Base-by-base conservation (phyloP, 192 early-diverging fungal species). In the Coemansia sp. region DNA sequence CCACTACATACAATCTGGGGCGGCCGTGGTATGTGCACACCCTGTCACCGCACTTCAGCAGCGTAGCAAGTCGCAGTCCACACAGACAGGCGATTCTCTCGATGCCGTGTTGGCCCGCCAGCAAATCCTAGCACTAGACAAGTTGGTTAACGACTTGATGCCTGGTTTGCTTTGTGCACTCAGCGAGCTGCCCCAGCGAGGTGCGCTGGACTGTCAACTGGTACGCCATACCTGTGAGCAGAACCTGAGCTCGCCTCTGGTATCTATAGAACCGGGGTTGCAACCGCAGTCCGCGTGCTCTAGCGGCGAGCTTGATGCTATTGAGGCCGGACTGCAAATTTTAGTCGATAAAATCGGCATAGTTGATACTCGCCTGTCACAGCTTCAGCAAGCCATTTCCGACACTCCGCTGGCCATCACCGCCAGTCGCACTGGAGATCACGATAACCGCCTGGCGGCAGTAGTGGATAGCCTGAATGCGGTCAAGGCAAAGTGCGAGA, bases 161-260 rank as follows among this genome's bases (percentile, higher is more conserved):
- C 78, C 73, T 13, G 61, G 59, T 34, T 47, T 75, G 1, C 63
- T 80, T 18, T 33, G 65, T 9, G 78, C 73, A 2, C 54, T 80
- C 22, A 66, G 68, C 22, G 51, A 33, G 8, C 41, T 66, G 36
- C 70, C 70, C 1, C 44, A 66, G n/a, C 38, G 31, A 63, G 51
- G 34, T 8, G 68, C 33, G 29, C 43, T 70, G 51, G 73, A 27
- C 54, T 57, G 54, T 9, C 54, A 57, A 13, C 29, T 33, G 13
- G 57, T 34, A 16, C 15, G n/a, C 33, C 29, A 33, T 5, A 16
- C 15, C 15, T 6, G 16, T 7, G 31, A 60, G 16, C 31, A 36
- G 31, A 60, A 33, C 16, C 31, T 5, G 57, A 33, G 33, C 33
- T 18, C 18, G 7, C 31, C 16, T 33, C 7, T 24, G 7, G 5